Percentiles rank a stretch among this genome's conserved stretches.
phyloP scores from a whole-genome alignment of 1,284 basidiomycete genomes.

The Rhodotorula sp. region DNA sequence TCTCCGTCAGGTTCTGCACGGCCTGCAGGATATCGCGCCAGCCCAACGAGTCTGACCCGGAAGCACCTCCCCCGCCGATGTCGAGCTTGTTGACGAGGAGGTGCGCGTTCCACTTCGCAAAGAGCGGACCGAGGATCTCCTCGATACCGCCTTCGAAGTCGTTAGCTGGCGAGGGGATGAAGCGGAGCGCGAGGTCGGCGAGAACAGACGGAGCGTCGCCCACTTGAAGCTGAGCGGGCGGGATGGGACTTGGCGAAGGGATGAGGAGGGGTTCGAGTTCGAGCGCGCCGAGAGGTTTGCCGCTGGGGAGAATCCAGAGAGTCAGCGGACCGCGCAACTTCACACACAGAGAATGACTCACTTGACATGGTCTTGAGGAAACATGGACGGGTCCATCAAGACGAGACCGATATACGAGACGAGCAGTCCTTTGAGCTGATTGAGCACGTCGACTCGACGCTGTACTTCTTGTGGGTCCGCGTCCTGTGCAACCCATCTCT shows the following conservation, averaged over 20 bases:
- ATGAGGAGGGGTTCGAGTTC: constrained; percentile 76
- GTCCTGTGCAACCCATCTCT: neutral
- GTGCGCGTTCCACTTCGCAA: constrained; percentile 46
- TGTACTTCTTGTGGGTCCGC: constrained; percentile 24
- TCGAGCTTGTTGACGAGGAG: constrained; percentile 38
- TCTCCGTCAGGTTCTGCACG: constrained; percentile 71
- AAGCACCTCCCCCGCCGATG: constrained; percentile 28
- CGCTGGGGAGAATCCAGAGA: neutral
- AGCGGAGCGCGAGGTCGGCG: constrained; percentile 53
- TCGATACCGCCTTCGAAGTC: constrained; percentile 50
- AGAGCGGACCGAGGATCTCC: constrained; percentile 53
- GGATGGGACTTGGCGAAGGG: constrained; percentile 60
- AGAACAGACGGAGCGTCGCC: constrained; percentile 54
- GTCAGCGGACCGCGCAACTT: neutral
- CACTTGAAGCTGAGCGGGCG: constrained; percentile 43
- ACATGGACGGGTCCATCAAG: constrained; percentile 87
- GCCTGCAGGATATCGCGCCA: constrained; percentile 88
- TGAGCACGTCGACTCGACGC: constrained; percentile 61
- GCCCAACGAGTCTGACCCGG: constrained; percentile 13
- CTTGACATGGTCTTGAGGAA: constrained; percentile 73
- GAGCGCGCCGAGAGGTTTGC: constrained; percentile 66
- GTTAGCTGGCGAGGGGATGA: constrained; percentile 42
- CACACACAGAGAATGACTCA: constrained; percentile 52
- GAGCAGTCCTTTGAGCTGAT: constrained; percentile 73
- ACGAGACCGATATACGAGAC: constrained; percentile 88